Base-by-base conservation (phyloP, 495 filamentous ascomycete genomes). In the Lindgomyces ingoldianus region DNA sequence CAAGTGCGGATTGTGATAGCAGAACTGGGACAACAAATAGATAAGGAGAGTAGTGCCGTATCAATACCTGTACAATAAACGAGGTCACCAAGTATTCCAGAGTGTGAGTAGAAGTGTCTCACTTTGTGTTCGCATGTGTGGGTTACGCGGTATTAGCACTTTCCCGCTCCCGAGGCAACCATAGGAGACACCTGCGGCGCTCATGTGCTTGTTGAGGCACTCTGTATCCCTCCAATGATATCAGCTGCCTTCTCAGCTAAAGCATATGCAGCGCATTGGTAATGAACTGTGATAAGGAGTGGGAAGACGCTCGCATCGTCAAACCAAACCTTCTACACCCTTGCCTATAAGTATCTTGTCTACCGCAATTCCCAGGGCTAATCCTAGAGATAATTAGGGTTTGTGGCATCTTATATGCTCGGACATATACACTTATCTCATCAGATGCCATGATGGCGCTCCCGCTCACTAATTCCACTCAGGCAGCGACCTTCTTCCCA, bases 291-390 rank as follows among this genome's bases (percentile, higher is more conserved):
- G 30, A 65, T 51, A 9, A 47, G 53, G 12, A 63, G 54, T 3
- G 67, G 65, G 25, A 70, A 54, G 11, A 64, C 64, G 25, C 51
- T 63, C 29, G 59, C 50, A 55, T 70, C 68, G 29, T 49, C 64
- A 22, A 70, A 57, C 46, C 64, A 29, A 14, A 70, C 54, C 49
- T 29, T 68, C 19, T 6, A 68, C 55, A 0, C 68, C 68, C 16
- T 42, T 67, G 16, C 65, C 62, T 24, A 41, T 65, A 10, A 69
- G 55, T 1, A 44, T 41, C 12, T 53, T 61, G 50, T 69, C 66
- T 19, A 62, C 65, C 12, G 39, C 62, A 25, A n/a, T 62, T 14
- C 57, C 62, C 66, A 69, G 65, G 36, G 39, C 60, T 60, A 26
- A 68, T 59, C 11, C 60, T 47, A 53, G 54, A 61, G n/a, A 68